Conservation (phyloP, 2,329 filamentous ascomycete species). For the Monosporascus cannonballus region DNA sequence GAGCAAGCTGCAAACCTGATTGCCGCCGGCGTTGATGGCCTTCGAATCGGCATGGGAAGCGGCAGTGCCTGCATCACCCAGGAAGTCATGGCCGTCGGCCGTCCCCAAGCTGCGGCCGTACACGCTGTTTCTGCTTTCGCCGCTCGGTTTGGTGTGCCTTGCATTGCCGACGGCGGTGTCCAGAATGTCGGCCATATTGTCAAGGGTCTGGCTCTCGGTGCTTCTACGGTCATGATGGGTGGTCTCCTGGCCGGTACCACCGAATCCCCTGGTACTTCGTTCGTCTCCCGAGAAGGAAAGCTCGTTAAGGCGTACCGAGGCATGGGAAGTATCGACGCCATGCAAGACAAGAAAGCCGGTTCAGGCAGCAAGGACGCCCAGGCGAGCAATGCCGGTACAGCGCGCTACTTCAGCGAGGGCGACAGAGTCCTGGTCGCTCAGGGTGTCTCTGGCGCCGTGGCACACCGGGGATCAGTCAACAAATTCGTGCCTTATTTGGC, state of each 20-base stretch:
- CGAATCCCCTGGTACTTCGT: conserved; percentile 94
- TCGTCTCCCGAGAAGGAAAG: conserved; percentile 93
- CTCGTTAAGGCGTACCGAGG: conserved; percentile 98
- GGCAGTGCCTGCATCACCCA: conserved; percentile 98
- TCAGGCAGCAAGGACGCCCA: conserved; percentile 64
- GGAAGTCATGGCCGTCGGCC: conserved; percentile 98
- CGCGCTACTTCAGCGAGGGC: conserved; percentile 96
- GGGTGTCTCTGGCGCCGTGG: conserved; percentile 83
- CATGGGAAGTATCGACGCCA: conserved; percentile 98
- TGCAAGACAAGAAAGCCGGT: conserved; percentile 98
- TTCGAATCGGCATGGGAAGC: conserved; percentile 98
- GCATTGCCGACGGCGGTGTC: conserved; percentile 95
- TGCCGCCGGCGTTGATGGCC: conserved; percentile 87
- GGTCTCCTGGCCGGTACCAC: conserved; percentile 95
- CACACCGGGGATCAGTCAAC: conserved; percentile 76
- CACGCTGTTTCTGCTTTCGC: conserved; percentile 87
- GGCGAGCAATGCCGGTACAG: conserved; percentile 88
- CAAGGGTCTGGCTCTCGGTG: conserved; percentile 92
- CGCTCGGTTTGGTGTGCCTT: conserved; percentile 88
- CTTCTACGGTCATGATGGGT: conserved; percentile 98
- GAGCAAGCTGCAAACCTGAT: conserved; percentile 93
- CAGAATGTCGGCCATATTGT: conserved; percentile 99
- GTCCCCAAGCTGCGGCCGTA: conserved; percentile 90
- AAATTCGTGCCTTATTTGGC: conserved; percentile 96
- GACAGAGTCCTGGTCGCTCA: conserved; percentile 93